These are phyloP conservation scores for Silene noctiflora DNA, from an alignment of 179 eudicot species.

Conservation along the genomic window DNA sequence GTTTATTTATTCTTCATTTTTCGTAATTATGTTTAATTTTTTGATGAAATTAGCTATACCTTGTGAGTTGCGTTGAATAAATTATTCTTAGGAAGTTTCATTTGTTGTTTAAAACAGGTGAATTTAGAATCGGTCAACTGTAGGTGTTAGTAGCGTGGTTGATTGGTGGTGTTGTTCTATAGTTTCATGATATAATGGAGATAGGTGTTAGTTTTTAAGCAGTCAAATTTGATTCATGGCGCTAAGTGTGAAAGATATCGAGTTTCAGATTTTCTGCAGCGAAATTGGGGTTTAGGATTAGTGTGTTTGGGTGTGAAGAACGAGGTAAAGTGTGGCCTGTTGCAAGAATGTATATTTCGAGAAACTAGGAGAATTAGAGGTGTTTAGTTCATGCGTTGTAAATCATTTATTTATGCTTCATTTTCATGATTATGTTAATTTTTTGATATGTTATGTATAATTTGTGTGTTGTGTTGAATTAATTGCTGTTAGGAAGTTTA, in stretches of 20 bases:
- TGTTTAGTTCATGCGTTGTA: slow-evolving; percentile 7
- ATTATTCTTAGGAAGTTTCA: neutral
- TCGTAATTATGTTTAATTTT: no score
- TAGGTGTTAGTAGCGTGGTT: slow-evolving; percentile 13
- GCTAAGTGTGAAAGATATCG: slow-evolving; percentile 34
- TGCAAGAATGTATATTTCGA: slow-evolving; percentile 31
- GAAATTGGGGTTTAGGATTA: slow-evolving; percentile 26
- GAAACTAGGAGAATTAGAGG: slow-evolving; percentile 36
- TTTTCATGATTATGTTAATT: neutral
- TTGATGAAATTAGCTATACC: no score
- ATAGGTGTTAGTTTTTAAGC: slow-evolving; percentile 51
- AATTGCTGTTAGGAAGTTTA: slow-evolving; percentile 10
- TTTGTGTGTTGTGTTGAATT: slow-evolving; percentile 1
- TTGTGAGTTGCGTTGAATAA: no score
- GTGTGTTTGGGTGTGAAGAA: slow-evolving; percentile 31
- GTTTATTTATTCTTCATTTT: no score
- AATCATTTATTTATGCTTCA: neutral
- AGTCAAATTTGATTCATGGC: slow-evolving; percentile 42
- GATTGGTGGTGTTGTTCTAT: slow-evolving; percentile 7
- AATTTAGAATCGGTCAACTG: slow-evolving; percentile 25
- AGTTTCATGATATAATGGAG: slow-evolving; percentile 49
- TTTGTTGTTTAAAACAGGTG: slow-evolving; percentile 19
- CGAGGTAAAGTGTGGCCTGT: slow-evolving; percentile 30
- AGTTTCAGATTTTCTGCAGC: slow-evolving; percentile 30
- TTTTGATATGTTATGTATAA: neutral